Conservation (phyloP, 108 stramenopile species). For the Cylindrotheca fusiformis region DNA sequence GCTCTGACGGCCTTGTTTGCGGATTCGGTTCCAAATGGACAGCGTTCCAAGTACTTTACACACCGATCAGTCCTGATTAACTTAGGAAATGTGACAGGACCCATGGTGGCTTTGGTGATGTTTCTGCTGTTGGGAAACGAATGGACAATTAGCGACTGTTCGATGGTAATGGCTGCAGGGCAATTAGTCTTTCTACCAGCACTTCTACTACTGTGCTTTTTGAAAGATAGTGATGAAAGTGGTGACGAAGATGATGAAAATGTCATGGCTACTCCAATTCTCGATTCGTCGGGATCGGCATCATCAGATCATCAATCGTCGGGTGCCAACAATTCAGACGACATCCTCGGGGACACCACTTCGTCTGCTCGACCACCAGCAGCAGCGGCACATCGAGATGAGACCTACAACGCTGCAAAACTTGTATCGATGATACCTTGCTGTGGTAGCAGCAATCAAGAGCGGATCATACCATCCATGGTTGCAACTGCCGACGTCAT, state of each 20-base stretch:
- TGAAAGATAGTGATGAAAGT: slow-evolving; percentile 10
- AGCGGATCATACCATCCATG: slow-evolving; percentile 28
- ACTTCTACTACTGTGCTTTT: slow-evolving; percentile 13
- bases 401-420: slow-evolving; percentile 8
- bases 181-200: slow-evolving; percentile 8
- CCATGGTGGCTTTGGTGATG: slow-evolving; percentile 5
- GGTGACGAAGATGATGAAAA: slow-evolving; percentile 1
- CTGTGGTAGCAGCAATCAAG: background rate
- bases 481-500: slow-evolving; percentile 42
- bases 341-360: background rate
- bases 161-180: slow-evolving; percentile 12
- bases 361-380: no score
- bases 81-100: slow-evolving; percentile 10
- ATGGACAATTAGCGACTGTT: slow-evolving; percentile 23
- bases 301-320: background rate
- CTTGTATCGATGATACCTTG: background rate
- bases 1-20: slow-evolving; percentile 46
- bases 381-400: slow-evolving; percentile 8
- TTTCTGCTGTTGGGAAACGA: slow-evolving; percentile 13
- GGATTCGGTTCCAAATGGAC: slow-evolving; percentile 42
- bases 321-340: background rate
- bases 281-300: background rate
- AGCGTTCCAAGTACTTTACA: slow-evolving; percentile 21
- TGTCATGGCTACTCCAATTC: background rate
- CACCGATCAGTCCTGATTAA: slow-evolving; percentile 7